These are phyloP conservation scores for Cucumis melo DNA, from an alignment of 306 rosid genomes.

Conservation along the genomic window DNA sequence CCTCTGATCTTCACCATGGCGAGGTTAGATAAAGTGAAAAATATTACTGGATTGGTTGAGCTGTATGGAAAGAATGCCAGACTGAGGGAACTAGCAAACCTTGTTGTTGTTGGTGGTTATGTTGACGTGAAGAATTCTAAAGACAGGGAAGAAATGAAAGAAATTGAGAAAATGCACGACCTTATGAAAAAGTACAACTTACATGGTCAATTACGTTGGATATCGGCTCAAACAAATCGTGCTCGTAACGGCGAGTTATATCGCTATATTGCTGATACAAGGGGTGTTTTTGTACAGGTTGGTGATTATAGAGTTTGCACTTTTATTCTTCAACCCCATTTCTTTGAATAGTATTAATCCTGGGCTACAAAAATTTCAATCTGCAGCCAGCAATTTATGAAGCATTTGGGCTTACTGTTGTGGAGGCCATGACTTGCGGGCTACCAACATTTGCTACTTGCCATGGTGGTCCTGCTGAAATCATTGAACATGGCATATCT, in stretches of 20 bases:
- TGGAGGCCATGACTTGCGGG: constrained; percentile 91
- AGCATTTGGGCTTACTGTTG: constrained; percentile 96
- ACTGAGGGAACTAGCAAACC: constrained; percentile 78
- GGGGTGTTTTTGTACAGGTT: constrained; percentile 86
- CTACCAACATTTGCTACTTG: constrained; percentile 86
- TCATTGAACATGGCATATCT: constrained; percentile 70
- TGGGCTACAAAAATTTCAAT: neutral
- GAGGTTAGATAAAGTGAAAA: constrained; percentile 72
- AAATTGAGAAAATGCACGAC: constrained; percentile 84
- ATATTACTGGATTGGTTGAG: constrained; percentile 75
- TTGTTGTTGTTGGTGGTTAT: constrained; percentile 76
- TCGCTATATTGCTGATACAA: constrained; percentile 80
- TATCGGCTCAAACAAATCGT: constrained; percentile 69
- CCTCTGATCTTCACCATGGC: constrained; percentile 89
- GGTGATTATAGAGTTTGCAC: neutral
- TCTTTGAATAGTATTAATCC: neutral
- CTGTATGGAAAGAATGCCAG: constrained; percentile 50
- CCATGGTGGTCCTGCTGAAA: constrained; percentile 98
- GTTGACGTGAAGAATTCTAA: constrained; percentile 56
- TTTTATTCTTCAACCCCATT: neutral
- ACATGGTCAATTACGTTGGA: constrained; percentile 74
- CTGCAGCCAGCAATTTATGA: constrained; percentile 93
- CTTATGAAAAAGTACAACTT: constrained; percentile 45
- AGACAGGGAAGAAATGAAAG: constrained; percentile 85
- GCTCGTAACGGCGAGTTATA: constrained; percentile 91